Base-by-base conservation (phyloP, 2,329 filamentous ascomycete genomes). In the Arachnomyces sp. region DNA sequence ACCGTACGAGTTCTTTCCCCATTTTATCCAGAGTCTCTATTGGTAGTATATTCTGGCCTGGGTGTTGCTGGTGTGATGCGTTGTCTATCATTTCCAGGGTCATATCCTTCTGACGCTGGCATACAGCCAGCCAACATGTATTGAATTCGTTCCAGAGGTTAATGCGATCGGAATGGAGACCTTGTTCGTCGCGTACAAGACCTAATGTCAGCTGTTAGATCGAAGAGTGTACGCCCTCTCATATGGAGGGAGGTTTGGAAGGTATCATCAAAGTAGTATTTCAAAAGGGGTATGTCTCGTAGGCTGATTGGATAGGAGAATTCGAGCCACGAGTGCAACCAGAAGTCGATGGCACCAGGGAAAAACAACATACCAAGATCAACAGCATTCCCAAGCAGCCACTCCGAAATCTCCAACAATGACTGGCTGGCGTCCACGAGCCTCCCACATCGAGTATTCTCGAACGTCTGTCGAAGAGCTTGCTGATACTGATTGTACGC, bases 111-210 rank as follows among this genome's bases (percentile, higher is more conserved):
- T 96, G 89, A 50, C 79, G 84, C 58, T 92, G 86, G 37, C 89
- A 77, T 5, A 92, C 69, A 3, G 81, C 76, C 29, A 95, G 74
- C 90, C 90, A 96, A 43, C 85, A 88, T 43, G 86, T 76, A 62
- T 98, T 96, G 67, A 96, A 94, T 51, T 95, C 84, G 53, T 84
- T 81, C 92, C 92, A 98, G 5, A 96, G 68, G 56, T 82, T 81
- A 49, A 94, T 75, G 40, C 88, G 81, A 51, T 92, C 82, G 41
- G 73, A 67, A 56, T 92, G 80, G 41, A 86, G 74, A 39, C 73
- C 72, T 56, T 84, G 78, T 60, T 94, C 83, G 66, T 96, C 89
- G 55, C 82, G 79, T 49, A 84, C 81, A 53, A 96, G 78, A 43
- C 87, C 88, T 94, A 64, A 47, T 57, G 60, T 63, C 45, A 48